Percentiles rank a stretch among this genome's conserved stretches.
These are phyloP conservation scores for Aspergillus ellipticus DNA, from an alignment of 495 filamentous ascomycete species.

Conservation along the genomic window DNA sequence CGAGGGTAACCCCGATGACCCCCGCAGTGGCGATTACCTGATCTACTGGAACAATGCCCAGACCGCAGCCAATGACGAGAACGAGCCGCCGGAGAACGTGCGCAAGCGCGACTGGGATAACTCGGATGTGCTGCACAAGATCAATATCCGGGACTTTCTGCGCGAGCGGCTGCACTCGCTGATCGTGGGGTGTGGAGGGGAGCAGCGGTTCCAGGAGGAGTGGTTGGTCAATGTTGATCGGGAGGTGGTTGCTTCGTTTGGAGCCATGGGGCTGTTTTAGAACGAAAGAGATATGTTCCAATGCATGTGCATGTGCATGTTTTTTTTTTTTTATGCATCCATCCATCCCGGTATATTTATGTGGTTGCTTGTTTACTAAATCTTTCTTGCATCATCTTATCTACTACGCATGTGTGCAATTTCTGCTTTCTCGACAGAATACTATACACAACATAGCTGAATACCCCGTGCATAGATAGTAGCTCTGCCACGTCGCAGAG, in stretches of 20 bases:
- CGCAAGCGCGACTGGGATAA: constrained; percentile 52
- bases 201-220: constrained; percentile 65
- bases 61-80: constrained; percentile 29
- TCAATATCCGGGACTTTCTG: constrained; percentile 69
- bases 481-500: not conserved
- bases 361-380: no score
- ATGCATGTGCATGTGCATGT: not conserved
- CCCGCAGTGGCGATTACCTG: constrained; percentile 42
- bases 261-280: constrained; percentile 45
- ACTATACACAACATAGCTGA: not conserved
- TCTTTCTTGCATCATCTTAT: not conserved
- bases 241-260: constrained; percentile 71
- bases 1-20: constrained; percentile 39
- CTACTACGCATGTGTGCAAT: not conserved
- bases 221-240: constrained; percentile 88
- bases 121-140: constrained; percentile 66
- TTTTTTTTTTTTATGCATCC: no score
- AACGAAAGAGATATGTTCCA: not conserved
- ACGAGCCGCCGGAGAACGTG: constrained; percentile 63
- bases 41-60: constrained; percentile 47
- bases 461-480: not conserved
- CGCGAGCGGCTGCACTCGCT: constrained; percentile 60
- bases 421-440: not conserved
- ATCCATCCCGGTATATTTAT: not conserved
- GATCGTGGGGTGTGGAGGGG: constrained; percentile 67